phyloP scores from a whole-genome alignment of 208 protist genomes.

The Leishmania martiniquensis region DNA sequence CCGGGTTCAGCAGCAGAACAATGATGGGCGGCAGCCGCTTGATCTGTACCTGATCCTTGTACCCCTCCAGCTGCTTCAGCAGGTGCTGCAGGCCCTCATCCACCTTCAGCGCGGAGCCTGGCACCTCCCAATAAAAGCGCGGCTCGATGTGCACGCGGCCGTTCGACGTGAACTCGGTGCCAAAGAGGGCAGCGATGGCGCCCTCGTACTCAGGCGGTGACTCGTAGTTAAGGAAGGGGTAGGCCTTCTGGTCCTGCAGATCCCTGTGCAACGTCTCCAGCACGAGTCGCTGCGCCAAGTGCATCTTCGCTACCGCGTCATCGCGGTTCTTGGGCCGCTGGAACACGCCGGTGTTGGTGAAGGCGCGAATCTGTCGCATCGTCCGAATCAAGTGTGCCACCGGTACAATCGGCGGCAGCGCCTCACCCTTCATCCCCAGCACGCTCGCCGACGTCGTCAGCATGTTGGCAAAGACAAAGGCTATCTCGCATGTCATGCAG shows the following conservation, averaged over 20 bases:
- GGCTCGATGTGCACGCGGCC: constrained; percentile 76
- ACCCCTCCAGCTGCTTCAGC: constrained; percentile 85
- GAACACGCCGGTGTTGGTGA: constrained; percentile 62
- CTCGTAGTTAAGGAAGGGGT: constrained; percentile 74
- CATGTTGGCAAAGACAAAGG: constrained; percentile 91
- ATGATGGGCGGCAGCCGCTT: constrained; percentile 89
- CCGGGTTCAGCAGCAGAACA: constrained; percentile 88
- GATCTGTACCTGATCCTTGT: constrained; percentile 83
- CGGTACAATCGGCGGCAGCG: constrained; percentile 86
- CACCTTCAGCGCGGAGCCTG: constrained; percentile 87
- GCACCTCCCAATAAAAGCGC: constrained; percentile 91
- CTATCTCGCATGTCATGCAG: constrained; percentile 89
- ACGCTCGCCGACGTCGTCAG: constrained; percentile 60
- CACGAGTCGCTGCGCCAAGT: constrained; percentile 63
- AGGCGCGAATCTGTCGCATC: constrained; percentile 71
- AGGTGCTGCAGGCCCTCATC: constrained; percentile 92
- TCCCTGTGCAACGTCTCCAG: constrained; percentile 83
- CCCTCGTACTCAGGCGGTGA: constrained; percentile 68
- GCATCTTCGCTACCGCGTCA: constrained; percentile 88
- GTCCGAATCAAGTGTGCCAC: constrained; percentile 82
- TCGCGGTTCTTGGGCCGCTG: constrained; percentile 74
- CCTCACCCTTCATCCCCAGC: constrained; percentile 54
- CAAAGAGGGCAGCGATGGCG: constrained; percentile 81
- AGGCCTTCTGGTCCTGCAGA: constrained; percentile 80
- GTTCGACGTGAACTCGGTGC: constrained; percentile 81